These are phyloP conservation scores for Scheffersomyces coipomensis DNA, from an alignment of 805 yeast genomes.

Conservation along the genomic window DNA sequence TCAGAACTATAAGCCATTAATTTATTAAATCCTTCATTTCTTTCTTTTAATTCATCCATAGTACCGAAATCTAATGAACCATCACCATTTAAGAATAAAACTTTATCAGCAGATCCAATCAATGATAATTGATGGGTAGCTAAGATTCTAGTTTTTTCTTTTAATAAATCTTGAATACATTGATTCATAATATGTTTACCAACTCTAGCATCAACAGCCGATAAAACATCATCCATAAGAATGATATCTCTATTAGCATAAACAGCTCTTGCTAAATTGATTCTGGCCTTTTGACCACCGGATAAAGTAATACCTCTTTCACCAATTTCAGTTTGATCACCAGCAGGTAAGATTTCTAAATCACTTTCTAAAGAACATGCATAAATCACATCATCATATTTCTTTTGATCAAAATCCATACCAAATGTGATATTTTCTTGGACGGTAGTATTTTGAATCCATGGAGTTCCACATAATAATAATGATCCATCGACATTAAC, in stretches of 20 bases:
- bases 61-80: conserved; percentile 31
- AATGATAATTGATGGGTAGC: conserved; percentile 38
- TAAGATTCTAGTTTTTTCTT: conserved; percentile 30
- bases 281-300: conserved; percentile 38
- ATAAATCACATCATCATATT: conserved; percentile 24
- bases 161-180: conserved; percentile 26
- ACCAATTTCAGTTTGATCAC: conserved; percentile 36
- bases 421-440: conserved; percentile 34
- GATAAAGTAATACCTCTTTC: conserved; percentile 37
- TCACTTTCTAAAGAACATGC: conserved; percentile 31
- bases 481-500: conserved; percentile 28
- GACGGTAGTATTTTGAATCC: conserved; percentile 36
- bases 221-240: conserved; percentile 32
- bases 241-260: conserved; percentile 28
- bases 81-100: conserved; percentile 30
- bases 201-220: conserved; percentile 39
- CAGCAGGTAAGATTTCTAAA: conserved; percentile 30
- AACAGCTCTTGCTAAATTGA: conserved; percentile 36
- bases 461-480: conserved; percentile 32
- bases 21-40: conserved; percentile 24
- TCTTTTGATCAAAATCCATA: conserved; percentile 15
- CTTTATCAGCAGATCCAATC: conserved; percentile 29
- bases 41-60: conserved; percentile 18
- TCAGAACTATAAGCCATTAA: conserved; percentile 25
- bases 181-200: conserved; percentile 34